A percentile compares a stretch with the other conserved stretches of the same genome.
Conservation (phyloP, 495 filamentous ascomycete genomes). For the Aspergillus ostianus region DNA sequence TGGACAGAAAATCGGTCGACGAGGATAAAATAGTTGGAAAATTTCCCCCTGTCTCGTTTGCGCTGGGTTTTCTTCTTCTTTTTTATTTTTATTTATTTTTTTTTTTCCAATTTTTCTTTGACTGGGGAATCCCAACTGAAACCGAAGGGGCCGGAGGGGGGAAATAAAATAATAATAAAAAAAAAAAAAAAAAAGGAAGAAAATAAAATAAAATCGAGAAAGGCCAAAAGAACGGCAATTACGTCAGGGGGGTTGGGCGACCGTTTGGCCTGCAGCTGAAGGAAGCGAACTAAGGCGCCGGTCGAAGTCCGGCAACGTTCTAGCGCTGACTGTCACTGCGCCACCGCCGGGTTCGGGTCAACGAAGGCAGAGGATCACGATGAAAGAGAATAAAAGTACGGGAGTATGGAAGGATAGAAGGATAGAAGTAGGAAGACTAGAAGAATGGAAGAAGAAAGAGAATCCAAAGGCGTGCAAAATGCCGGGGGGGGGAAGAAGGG, state of each 20-base stretch:
- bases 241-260: conserved; percentile 22
- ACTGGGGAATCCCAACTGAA: neutral
- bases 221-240: conserved; percentile 15
- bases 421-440: too few species aligned
- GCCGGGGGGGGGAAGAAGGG: neutral
- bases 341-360: conserved; percentile 8
- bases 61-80: neutral
- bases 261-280: conserved; percentile 22
- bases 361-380: neutral
- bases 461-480: neutral
- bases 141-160: conserved; percentile 7
- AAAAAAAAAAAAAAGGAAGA: conserved; percentile 17
- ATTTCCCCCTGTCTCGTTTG: too few species aligned
- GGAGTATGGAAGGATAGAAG: too few species aligned
- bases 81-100: conserved; percentile 17
- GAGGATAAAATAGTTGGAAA: conserved; percentile 2
- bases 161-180: conserved; percentile 18
- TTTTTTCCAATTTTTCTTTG: neutral
- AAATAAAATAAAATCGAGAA: neutral
- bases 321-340: conserved; percentile 23
- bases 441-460: neutral
- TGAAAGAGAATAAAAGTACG: neutral
- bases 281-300: conserved; percentile 16
- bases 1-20: neutral
- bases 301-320: conserved; percentile 16